phyloP scores from a whole-genome alignment of 129 eudicot species.

The Gnaphalium uliginosum region DNA sequence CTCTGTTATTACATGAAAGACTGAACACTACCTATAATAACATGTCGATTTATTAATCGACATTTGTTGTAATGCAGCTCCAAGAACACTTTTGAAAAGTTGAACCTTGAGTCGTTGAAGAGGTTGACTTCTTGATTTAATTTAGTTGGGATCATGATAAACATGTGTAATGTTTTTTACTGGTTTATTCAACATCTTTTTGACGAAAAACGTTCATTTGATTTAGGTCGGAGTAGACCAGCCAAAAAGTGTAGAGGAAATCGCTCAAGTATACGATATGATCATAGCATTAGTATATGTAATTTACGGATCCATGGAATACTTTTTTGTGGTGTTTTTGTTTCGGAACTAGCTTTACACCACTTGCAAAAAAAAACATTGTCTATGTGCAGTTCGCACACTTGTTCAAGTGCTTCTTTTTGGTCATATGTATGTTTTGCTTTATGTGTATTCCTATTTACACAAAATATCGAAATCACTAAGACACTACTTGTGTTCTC shows the following conservation, averaged over 20 bases:
- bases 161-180: neutral
- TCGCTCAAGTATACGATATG: neutral
- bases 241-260: neutral
- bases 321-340: constrained; percentile 5
- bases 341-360: neutral
- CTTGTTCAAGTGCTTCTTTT: neutral
- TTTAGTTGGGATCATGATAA: neutral
- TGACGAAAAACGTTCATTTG: neutral
- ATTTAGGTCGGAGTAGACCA: constrained; percentile 11
- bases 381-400: neutral
- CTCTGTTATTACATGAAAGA: no score
- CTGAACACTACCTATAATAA: no score
- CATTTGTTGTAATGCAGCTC: constrained; percentile 4
- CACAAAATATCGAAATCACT: neutral
- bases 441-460: neutral
- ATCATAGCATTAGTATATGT: constrained; percentile 15
- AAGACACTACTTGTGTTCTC: neutral
- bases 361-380: neutral
- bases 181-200: neutral
- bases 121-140: neutral
- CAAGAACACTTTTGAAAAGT: neutral
- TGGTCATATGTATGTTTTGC: neutral
- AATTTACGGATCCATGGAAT: constrained; percentile 5
- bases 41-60: neutral
- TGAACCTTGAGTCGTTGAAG: neutral